Evolutionary conservation across 2,329 filamentous ascomycete species (phyloP), one percentile per base, ranked within the genome.

Genomic region (Fusarium setosum): DNA sequence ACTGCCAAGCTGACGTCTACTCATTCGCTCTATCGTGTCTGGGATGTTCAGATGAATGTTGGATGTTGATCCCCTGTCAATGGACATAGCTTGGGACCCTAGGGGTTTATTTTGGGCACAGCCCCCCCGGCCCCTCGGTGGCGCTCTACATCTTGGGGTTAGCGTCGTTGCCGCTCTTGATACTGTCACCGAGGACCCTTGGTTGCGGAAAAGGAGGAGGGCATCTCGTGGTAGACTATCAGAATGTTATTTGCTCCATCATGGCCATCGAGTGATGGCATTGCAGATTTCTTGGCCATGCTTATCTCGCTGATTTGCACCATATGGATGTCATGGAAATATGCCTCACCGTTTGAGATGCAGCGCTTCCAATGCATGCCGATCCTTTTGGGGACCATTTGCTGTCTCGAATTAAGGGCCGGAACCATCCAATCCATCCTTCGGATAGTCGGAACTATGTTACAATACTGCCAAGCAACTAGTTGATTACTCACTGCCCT

Each of bases 111-210:
- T 37, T 35, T n/a, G 26, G 24, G 50, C 50, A 54, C 50, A 54
- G 50, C 50, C 50, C 38, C 50, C 37, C 29, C 7, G 50, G 12
- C 29, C 42, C 11, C 13, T 44, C 17, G 21, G 38, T 26, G 26
- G 40, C 50, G 29, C 21, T 54, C 12, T 29, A 54, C 50, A 20
- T 26, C 50, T 37, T 37, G 29, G 31, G 40, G 29, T 26, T 54
- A 54, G 50, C 10, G 31, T 44, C 40, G 12, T 44, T 42, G 49
- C 37, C 37, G 40, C 40, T 52, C 24, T 52, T 52, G 35, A 52
- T 15, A 18, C 18, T 34, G 10, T 42, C 24, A 42, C 26, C 20
- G 37, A 42, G 26, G 24, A 42, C 37, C 37, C 17, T 52, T 31
- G 49, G 29, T 21, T 31, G 18, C 31, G 23, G 24, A 34, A 42